These are phyloP conservation scores for Lipomyces sp. DNA, from an alignment of 805 yeast species.

Conservation along the genomic window DNA sequence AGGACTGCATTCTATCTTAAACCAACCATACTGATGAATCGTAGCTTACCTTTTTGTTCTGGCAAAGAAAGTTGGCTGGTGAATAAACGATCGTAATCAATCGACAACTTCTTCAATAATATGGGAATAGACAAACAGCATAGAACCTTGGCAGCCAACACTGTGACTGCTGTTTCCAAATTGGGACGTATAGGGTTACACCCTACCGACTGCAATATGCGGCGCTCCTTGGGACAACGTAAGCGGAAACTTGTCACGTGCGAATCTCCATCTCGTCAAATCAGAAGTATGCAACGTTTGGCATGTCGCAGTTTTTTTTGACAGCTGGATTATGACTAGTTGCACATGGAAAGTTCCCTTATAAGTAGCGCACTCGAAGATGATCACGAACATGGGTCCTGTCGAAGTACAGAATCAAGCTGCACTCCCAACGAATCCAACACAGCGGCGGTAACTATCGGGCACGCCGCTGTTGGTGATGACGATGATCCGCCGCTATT, in stretches of 20 bases:
- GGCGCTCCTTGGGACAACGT: too few species aligned
- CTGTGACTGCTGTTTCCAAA: too few species aligned
- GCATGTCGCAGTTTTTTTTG: not conserved
- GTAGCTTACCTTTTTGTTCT: not conserved
- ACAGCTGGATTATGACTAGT: not conserved
- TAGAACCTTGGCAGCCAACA: too few species aligned
- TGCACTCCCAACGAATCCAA: not conserved
- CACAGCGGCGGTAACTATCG: not conserved
- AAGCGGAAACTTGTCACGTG: too few species aligned
- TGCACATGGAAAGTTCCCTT: not conserved
- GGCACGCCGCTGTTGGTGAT: not conserved
- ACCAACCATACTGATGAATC: not conserved
- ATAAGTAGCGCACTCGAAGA: not conserved
- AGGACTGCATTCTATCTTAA: not conserved
- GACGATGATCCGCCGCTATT: slow-evolving; percentile 34
- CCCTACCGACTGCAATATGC: too few species aligned
- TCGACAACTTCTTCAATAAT: too few species aligned
- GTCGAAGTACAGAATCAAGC: not conserved
- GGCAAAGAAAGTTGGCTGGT: not conserved
- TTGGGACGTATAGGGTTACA: too few species aligned
- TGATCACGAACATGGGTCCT: not conserved
- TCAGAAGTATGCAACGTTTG: too few species aligned
- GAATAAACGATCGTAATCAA: not conserved
- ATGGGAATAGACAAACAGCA: too few species aligned
- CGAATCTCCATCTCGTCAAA: too few species aligned